Evolutionary conservation across 169 alveolate species (phyloP).

Genomic region (Cryptosporidium canis): DNA sequence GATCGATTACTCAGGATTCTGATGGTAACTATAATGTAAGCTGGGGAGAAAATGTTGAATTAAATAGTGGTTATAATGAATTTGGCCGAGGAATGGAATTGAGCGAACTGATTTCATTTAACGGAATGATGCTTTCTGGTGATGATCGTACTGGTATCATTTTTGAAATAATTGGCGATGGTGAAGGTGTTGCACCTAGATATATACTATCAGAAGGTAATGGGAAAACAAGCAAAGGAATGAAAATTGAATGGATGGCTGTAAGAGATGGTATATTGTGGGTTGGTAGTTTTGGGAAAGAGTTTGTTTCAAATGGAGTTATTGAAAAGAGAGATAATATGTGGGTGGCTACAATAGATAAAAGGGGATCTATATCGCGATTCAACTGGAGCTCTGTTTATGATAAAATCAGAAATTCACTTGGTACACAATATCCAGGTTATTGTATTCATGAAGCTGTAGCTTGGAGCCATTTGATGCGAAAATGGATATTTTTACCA

Average conservation of each 20-base stretch:
- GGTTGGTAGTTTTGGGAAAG: conserved; percentile 78
- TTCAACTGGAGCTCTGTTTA: conserved; percentile 70
- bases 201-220: conserved; percentile 75
- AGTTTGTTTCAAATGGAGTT: conserved; percentile 70
- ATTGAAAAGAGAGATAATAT: conserved; percentile 50
- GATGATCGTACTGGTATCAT: conserved; percentile 80
- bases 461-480: conserved; percentile 72
- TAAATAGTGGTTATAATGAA: conserved; percentile 71
- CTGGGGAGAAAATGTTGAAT: conserved; percentile 19
- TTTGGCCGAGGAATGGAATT: conserved; percentile 79
- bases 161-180: conserved; percentile 62
- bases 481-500: conserved; percentile 75
- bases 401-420: conserved; percentile 66
- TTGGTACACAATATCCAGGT: conserved; percentile 73
- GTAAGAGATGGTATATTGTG: conserved; percentile 73
- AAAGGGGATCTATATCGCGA: conserved; percentile 45
- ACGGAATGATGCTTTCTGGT: conserved; percentile 74
- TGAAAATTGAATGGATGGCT: conserved; percentile 77
- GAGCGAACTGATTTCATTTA: conserved; percentile 64
- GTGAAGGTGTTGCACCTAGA: conserved; percentile 64
- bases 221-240: conserved; percentile 75
- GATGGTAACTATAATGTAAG: conserved; percentile 1
- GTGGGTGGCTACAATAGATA: conserved; percentile 75
- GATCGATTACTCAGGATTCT: conserved; percentile 16
- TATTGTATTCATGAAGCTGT: conserved; percentile 78